Evolutionary conservation across 352 stramenopile species (phyloP).

Genomic region (Globisporangium uncinulatum): DNA sequence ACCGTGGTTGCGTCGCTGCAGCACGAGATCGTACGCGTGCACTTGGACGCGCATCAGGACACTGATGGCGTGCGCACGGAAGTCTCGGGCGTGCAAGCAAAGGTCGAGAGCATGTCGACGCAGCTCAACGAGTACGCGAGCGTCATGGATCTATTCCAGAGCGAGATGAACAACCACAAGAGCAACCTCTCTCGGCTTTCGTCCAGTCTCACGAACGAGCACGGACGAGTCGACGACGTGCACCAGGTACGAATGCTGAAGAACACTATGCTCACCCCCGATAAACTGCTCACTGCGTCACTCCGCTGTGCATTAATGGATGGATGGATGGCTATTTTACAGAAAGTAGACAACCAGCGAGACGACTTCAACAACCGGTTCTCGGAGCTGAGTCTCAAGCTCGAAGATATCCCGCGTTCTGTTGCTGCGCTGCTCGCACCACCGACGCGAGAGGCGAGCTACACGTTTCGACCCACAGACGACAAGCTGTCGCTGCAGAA

Average conservation of each 20-base stretch:
- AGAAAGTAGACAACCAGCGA: conserved; percentile 71
- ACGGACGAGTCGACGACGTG: conserved; percentile 33
- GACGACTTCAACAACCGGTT: conserved; percentile 61
- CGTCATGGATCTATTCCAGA: conserved; percentile 60
- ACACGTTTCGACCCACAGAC: conserved; percentile 43
- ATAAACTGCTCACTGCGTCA: background rate
- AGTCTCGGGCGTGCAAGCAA: conserved; percentile 34
- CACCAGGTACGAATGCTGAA: conserved; percentile 25
- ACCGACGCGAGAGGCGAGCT: conserved; percentile 14
- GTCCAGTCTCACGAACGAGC: conserved; percentile 43
- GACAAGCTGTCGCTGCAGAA: conserved; percentile 55
- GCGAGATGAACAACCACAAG: conserved; percentile 52
- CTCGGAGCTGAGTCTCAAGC: conserved; percentile 51
- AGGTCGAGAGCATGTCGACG: conserved; percentile 41
- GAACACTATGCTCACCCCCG: background rate
- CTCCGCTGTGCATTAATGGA: background rate
- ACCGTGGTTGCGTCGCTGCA: conserved; percentile 32
- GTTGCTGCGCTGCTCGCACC: conserved; percentile 41
- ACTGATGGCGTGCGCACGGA: conserved; percentile 38
- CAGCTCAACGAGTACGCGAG: conserved; percentile 56
- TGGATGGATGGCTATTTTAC: background rate
- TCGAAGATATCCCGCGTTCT: conserved; percentile 50
- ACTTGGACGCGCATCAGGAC: conserved; percentile 30
- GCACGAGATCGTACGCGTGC: conserved; percentile 30
- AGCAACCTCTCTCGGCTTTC: conserved; percentile 37